These are phyloP conservation scores for Hirsutella rhossiliensis DNA, from an alignment of 2,329 filamentous ascomycete species.

Conservation along the genomic window DNA sequence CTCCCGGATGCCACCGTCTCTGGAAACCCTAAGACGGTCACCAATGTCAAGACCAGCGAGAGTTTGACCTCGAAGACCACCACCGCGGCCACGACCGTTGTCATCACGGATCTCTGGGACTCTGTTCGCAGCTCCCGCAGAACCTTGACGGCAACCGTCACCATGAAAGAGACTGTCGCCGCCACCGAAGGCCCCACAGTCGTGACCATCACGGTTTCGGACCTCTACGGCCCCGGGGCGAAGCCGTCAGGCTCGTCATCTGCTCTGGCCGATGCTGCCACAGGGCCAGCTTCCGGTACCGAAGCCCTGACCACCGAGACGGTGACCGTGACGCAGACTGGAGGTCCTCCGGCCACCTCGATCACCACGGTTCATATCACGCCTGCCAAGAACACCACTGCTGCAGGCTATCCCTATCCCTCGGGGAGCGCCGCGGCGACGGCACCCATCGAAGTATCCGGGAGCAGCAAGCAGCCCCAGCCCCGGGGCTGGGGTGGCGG, in stretches of 20 bases:
- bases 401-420: slow-evolving; percentile 4
- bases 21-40: slow-evolving; percentile 19
- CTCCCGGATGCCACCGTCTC: slow-evolving; percentile 20
- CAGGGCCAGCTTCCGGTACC: slow-evolving; percentile 1
- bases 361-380: slow-evolving; percentile 21
- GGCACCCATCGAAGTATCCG: slow-evolving; percentile 18
- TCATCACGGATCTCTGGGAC: slow-evolving; percentile 18
- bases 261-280: slow-evolving; percentile 12
- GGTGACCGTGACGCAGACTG: slow-evolving; percentile 17
- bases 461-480: slow-evolving; percentile 18
- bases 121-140: background rate
- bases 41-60: slow-evolving; percentile 12
- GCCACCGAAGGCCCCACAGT: slow-evolving; percentile 14
- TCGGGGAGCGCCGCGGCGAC: slow-evolving; percentile 12
- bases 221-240: slow-evolving; percentile 2
- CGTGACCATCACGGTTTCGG: slow-evolving; percentile 14
- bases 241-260: slow-evolving; percentile 5
- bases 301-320: slow-evolving; percentile 15
- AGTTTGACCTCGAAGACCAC: slow-evolving; percentile 5
- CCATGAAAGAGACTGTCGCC: slow-evolving; percentile 12
- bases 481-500: slow-evolving; percentile 15
- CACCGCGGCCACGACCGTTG: slow-evolving; percentile 13
- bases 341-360: slow-evolving; percentile 12
- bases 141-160: background rate
- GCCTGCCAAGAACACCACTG: slow-evolving; percentile 16